Base-by-base conservation (phyloP, 495 filamentous ascomycete species). In the Evernia prunastri region DNA sequence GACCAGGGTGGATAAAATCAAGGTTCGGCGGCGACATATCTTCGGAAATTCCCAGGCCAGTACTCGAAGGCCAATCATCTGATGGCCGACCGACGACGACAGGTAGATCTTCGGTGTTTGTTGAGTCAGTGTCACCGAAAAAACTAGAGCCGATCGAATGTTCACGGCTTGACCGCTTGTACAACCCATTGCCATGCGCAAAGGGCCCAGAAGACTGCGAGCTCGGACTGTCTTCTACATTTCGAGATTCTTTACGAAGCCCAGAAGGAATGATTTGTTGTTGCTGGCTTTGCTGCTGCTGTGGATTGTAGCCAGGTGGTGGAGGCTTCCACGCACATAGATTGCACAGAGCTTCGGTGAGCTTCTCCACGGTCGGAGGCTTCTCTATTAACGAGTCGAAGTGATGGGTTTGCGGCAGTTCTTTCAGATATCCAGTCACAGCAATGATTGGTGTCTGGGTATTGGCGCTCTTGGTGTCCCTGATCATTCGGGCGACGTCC, bases 341-440 rank as follows among this genome's bases (percentile, higher is more conserved):
- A 49, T 85, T 87, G 65, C 86, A 86, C 66, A 98, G 76, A 4
- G 91, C 89, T 62, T 97, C 91, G 0, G 86, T 90, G 37, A 97
- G 75, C 74, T 96, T 97, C 8, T 87, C 87, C 63, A 88, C 80
- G 11, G 92, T 97, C 23, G 95, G 92, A 13, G 94, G 94, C 74
- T 98, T 98, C 74, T 97, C 91, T 56, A 98, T 90, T 57, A 97
- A 81, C 13, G 87, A 87, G 70, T 96, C 91, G 69, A 98, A 97
- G 74, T 97, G 88, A 78, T 97, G 92, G 13, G 89, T 90, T 63
- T 91, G 90, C 42, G 90, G 91, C 25, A 98, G 82, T 70, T 98
- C 94, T 68, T 97, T 97, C 18, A 98, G 78, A 74, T 98, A 98
- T 47, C 94, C 92, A 18, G 94, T 98, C n/a, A 97, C 90, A 56